Conservation (phyloP, 208 protist genomes). For the Jaenimonas drosophilae region DNA sequence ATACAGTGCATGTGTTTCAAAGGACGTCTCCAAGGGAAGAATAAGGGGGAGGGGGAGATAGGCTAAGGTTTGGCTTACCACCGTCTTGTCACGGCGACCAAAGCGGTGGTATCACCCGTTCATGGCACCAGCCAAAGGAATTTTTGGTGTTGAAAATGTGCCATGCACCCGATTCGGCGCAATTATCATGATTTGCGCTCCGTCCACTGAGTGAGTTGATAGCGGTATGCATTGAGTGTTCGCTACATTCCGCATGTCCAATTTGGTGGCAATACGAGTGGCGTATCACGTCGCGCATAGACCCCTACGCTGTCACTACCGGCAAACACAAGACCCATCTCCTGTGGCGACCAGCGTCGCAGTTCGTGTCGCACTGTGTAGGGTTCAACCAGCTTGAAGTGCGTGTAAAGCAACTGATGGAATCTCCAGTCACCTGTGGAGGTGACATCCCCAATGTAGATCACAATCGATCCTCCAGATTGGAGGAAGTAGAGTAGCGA, state of each 20-base stretch:
- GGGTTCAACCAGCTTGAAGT: slow-evolving; percentile 73
- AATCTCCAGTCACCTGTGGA: slow-evolving; percentile 86
- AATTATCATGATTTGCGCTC: too few relatives aligned
- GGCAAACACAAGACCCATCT: slow-evolving; percentile 86
- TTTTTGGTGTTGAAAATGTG: too few relatives aligned
- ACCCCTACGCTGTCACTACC: slow-evolving; percentile 86
- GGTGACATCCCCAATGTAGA: slow-evolving; percentile 83
- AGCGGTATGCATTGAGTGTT: too few relatives aligned
- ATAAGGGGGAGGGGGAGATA: neutral
- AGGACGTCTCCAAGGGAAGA: slow-evolving; percentile 4
- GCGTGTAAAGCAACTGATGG: slow-evolving; percentile 70
- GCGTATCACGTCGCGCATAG: slow-evolving; percentile 49
- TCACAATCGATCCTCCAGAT: slow-evolving; percentile 55
- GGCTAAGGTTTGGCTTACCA: neutral
- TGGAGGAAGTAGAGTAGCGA: slow-evolving; percentile 78
- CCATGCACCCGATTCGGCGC: too few relatives aligned
- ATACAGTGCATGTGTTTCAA: too few relatives aligned
- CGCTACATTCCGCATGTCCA: slow-evolving; percentile 7
- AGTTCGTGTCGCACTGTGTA: slow-evolving; percentile 82
- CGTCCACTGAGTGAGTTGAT: too few relatives aligned
- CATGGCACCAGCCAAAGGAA: too few relatives aligned
- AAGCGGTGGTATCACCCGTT: too few relatives aligned
- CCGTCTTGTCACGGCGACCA: too few relatives aligned
- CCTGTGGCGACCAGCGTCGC: slow-evolving; percentile 74
- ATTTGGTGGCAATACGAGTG: slow-evolving; percentile 13